Percentiles rank a stretch among this genome's conserved stretches.
phyloP scores from a whole-genome alignment of 2,329 filamentous ascomycete species.

The Apiospora aurea region DNA sequence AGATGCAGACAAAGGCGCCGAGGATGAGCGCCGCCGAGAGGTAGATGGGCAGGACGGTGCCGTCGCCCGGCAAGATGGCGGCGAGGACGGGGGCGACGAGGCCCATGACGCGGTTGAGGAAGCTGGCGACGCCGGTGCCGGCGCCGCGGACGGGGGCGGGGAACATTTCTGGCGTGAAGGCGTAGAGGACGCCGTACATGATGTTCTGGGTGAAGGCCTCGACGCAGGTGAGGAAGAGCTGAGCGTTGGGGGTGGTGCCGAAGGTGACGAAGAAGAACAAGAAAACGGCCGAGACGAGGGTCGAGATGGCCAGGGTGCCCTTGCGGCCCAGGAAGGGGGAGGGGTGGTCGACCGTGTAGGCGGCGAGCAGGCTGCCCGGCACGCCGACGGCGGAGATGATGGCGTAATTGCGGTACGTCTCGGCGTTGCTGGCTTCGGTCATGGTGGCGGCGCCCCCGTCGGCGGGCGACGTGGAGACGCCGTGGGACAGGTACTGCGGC shows the following conservation, averaged over 20 bases:
- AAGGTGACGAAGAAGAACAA: slow-evolving; percentile 71
- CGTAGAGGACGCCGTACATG: slow-evolving; percentile 80
- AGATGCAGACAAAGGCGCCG: slow-evolving; percentile 65
- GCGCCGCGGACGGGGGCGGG: slow-evolving; percentile 75
- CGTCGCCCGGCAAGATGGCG: slow-evolving; percentile 64
- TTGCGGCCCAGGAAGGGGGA: slow-evolving; percentile 72
- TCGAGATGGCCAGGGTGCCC: slow-evolving; percentile 73
- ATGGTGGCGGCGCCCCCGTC: slow-evolving; percentile 36
- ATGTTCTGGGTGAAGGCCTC: slow-evolving; percentile 78
- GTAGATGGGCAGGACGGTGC: slow-evolving; percentile 64
- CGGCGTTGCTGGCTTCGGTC: slow-evolving; percentile 38
- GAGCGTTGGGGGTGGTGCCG: slow-evolving; percentile 61
- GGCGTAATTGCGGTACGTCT: slow-evolving; percentile 80
- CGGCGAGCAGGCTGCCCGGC: slow-evolving; percentile 77
- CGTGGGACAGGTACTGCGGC: slow-evolving; percentile 80
- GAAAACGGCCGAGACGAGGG: slow-evolving; percentile 71
- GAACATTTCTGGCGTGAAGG: slow-evolving; percentile 80
- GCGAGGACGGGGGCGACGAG: slow-evolving; percentile 74
- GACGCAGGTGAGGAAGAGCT: slow-evolving; percentile 71
- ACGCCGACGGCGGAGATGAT: slow-evolving; percentile 81
- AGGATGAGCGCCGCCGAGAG: slow-evolving; percentile 64
- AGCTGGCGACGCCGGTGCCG: slow-evolving; percentile 75
- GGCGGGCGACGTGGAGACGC: slow-evolving; percentile 47
- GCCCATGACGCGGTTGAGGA: slow-evolving; percentile 72
- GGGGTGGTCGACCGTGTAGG: slow-evolving; percentile 72